Evolutionary conservation across 2,329 filamentous ascomycete genomes (phyloP).

Genomic region (Neofusicoccum kwambonambiense): DNA sequence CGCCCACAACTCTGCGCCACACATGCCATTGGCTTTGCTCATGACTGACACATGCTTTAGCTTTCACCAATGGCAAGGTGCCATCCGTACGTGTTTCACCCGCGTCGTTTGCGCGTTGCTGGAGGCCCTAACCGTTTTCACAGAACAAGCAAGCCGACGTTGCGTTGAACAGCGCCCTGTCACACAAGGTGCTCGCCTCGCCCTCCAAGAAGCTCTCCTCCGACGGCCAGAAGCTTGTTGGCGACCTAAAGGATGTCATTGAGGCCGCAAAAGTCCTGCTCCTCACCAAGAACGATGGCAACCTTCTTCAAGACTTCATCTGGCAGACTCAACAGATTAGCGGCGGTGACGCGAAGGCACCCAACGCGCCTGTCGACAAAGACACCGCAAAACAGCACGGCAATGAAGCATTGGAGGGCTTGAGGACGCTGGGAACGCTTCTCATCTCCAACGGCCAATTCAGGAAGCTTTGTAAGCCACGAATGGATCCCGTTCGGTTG

Average conservation of each 20-base stretch:
- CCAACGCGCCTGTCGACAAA: conserved; percentile 70
- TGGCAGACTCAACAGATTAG: conserved; percentile 84
- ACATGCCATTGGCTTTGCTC: not conserved
- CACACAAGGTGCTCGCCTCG: conserved; percentile 65
- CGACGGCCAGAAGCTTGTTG: conserved; percentile 77
- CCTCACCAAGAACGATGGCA: conserved; percentile 91
- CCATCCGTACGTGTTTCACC: conserved; percentile 67
- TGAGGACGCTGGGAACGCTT: conserved; percentile 83
- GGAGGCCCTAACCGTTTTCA: conserved; percentile 19
- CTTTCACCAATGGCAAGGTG: conserved; percentile 85
- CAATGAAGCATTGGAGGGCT: conserved; percentile 76
- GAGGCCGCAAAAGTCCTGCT: conserved; percentile 81
- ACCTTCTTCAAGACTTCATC: conserved; percentile 93
- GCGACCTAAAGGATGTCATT: conserved; percentile 76
- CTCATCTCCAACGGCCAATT: conserved; percentile 96
- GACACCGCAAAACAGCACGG: conserved; percentile 78
- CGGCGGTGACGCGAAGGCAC: conserved; percentile 59
- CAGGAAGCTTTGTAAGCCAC: conserved; percentile 73
- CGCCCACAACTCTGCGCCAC: not conserved
- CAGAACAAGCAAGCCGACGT: conserved; percentile 95
- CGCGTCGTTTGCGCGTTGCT: not conserved
- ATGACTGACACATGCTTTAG: conserved; percentile 40
- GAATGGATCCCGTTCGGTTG: not conserved
- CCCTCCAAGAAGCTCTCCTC: conserved; percentile 75
- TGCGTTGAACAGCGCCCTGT: conserved; percentile 83